Conservation (phyloP, 768 basidiomycete genomes). For the Boletus reticulatus region DNA sequence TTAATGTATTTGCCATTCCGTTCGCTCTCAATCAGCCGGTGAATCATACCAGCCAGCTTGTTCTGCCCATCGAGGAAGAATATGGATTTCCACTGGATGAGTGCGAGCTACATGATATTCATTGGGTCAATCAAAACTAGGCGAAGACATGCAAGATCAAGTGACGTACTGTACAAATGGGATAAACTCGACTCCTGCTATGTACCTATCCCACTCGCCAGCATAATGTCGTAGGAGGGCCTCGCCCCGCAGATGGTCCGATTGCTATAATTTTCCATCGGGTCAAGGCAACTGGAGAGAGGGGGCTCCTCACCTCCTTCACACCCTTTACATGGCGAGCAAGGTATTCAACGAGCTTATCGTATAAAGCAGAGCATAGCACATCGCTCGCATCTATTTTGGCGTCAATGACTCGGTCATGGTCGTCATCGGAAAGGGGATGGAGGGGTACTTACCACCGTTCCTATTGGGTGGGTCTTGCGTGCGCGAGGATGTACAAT, state of each 20-base stretch:
- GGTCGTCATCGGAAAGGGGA: slow-evolving; percentile 20
- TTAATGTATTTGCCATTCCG: slow-evolving; percentile 94
- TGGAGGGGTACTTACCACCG: slow-evolving; percentile 51
- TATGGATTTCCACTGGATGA: slow-evolving; percentile 94
- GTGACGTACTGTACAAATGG: slow-evolving; percentile 84
- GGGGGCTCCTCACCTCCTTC: slow-evolving; percentile 51
- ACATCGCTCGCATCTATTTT: no score
- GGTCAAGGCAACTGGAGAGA: slow-evolving; percentile 13
- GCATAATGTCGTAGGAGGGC: slow-evolving; percentile 89
- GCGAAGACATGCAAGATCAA: neutral
- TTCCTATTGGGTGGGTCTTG: slow-evolving; percentile 45
- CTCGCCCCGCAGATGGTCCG: slow-evolving; percentile 81
- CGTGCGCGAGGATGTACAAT: slow-evolving; percentile 90
- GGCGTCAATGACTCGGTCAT: slow-evolving; percentile 15
- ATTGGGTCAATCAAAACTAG: neutral
- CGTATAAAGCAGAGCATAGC: no score
- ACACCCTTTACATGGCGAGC: slow-evolving; percentile 70
- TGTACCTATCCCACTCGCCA: slow-evolving; percentile 93
- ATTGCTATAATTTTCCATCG: slow-evolving; percentile 48
- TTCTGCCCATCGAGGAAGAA: slow-evolving; percentile 86
- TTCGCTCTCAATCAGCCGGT: slow-evolving; percentile 89
- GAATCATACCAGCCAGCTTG: slow-evolving; percentile 81
- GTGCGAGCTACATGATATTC: slow-evolving; percentile 60
- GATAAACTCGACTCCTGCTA: slow-evolving; percentile 94
- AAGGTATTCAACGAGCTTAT: slow-evolving; percentile 91